Base-by-base conservation (phyloP, 83 land plant genomes). In the Picea abies region DNA sequence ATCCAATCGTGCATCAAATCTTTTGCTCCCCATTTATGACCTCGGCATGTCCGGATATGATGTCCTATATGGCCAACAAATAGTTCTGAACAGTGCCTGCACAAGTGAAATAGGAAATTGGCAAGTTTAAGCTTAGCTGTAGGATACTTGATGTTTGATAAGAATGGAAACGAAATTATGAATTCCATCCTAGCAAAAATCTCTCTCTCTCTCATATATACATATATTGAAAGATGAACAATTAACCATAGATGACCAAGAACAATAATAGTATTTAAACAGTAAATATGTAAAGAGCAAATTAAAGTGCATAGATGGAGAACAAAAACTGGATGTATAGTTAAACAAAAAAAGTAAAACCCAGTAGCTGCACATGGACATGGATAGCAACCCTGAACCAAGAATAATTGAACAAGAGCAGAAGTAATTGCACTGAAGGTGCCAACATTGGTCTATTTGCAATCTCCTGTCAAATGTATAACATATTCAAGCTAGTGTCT, bases 71-170 rank as follows among this genome's bases (percentile, higher is more conserved):
- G 85, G 19, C 94, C 98, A 82, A 97, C 84, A 83, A 89, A 88
- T 10, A 97, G 86, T 76, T 96, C 98, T 26, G 93, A 83, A 80
- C 98, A 97, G 67, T 80, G 89, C 87, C 99, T 96, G 85, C 80
- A 78, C 63, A 78, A 39, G 20, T 44, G 23, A 39, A 20, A n/a
- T 39, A 73, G 20, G 35, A 41, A 35, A 19, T 44, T 39, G 20
- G 58, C 47, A 39, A 4, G 7, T 73, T 44, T 44, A 20, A 22
- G 37, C 47, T 44, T 32, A 5, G 3, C 58, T 19, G 17, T 37
- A 9, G n/a, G 56, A 22, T 20, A 44, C 56, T 39, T 37, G 20
- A 39, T 44, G 44, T n/a, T 3, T 73, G 22, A 9, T 11, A 11
- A 73, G 20, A 10, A 9, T 73, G 58, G 12, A n/a, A 41, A 73